Conservation (phyloP, 2,329 filamentous ascomycete genomes). For the Fusarium oxysporum region DNA sequence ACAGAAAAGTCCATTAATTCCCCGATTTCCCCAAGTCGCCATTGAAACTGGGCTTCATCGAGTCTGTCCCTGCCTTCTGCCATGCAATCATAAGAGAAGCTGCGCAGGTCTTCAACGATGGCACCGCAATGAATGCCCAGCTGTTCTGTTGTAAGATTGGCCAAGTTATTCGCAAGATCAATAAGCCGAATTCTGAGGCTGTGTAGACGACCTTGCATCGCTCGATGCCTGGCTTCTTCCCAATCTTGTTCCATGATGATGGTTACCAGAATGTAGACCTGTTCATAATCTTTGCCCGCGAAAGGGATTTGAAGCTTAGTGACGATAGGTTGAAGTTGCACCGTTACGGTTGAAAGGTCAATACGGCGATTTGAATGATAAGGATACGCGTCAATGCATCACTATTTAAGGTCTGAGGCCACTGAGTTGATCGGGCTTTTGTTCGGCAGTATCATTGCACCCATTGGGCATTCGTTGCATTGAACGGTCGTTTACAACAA, state of each 20-base stretch:
- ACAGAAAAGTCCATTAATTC: background rate
- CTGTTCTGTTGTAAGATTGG: background rate
- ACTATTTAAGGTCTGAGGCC: background rate
- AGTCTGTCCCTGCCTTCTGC: background rate
- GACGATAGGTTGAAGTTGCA: background rate
- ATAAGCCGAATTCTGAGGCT: background rate
- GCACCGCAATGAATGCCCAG: background rate
- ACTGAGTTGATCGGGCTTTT: rapidly evolving
- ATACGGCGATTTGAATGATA: too few species aligned
- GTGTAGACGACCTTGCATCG: background rate
- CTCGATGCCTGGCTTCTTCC: background rate
- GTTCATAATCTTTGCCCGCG: rapidly evolving
- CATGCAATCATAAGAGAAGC: background rate
- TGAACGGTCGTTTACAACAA: background rate
- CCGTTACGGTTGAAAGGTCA: background rate
- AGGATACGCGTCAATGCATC: rapidly evolving
- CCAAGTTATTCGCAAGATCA: background rate
- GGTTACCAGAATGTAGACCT: rapidly evolving
- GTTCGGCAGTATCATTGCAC: background rate
- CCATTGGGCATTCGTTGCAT: rapidly evolving
- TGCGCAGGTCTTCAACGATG: background rate
- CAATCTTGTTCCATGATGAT: background rate
- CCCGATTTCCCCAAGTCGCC: background rate
- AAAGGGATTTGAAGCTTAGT: rapidly evolving
- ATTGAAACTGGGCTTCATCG: background rate